Base-by-base conservation (phyloP, 768 basidiomycete genomes). In the Phaeotremella skinneri region DNA sequence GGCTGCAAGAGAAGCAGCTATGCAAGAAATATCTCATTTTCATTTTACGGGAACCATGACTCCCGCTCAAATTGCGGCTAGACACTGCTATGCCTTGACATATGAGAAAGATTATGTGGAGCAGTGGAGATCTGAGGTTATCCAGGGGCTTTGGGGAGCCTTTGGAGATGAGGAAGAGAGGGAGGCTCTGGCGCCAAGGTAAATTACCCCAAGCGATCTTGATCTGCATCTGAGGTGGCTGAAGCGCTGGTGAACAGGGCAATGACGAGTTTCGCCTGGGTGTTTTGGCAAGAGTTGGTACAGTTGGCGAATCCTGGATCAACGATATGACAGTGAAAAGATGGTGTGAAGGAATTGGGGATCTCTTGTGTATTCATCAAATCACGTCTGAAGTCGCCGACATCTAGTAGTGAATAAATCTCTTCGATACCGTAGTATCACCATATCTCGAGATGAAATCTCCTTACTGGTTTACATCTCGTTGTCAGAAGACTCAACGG, bases 21-120 rank as follows among this genome's bases (percentile, higher is more conserved):
- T 65, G 52, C 56, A 63, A 17, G 59, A 52, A 17, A 45, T 63
- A 14, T 32, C 58, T 4, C 49, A 55, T n/a, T 42, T 64, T 41
- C 52, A 34, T 4, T 67, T 71, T 56, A 49, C 34, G 1, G 63
- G 64, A 6, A 49, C 55, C 14, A 37, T 70, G 9, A 65, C 68
- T 2, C 43, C 64, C 0, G 53, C 34, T 21, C 62, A 71, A 32
- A 37, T 74, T 26, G 64, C 75, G 11, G 74, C 76, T 13, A 52
- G 74, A 27, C 74, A 74, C 23, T 64, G 63, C n/a, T 75, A 77
- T 55, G 72, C 74, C 16, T 48, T 77, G 52, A 74, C 76, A 1
- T 77, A 63, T 45, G 61, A 72, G 51, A 42, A 55, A 26, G 56
- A 70, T 16, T 58, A 74, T 41, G 66, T 67, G 3, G 59, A 66